phyloP scores from a whole-genome alignment of 148 eudicot genomes.

The Camellia lanceoleosa region DNA sequence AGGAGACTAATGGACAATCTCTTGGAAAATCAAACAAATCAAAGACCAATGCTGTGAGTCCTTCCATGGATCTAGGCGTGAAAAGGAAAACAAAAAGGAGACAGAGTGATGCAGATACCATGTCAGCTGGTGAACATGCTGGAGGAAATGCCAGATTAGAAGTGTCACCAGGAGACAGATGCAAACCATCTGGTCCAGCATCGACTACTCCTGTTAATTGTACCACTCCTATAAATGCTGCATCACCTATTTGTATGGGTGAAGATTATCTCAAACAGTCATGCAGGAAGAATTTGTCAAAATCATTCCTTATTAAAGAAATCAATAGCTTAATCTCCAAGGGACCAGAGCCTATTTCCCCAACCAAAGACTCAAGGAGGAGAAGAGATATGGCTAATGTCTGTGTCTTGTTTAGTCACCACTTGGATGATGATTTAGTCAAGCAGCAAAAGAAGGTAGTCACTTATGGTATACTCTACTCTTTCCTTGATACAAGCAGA shows the following conservation, averaged over 20 bases:
- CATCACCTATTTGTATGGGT: slow-evolving; percentile 78
- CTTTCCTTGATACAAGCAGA: neutral
- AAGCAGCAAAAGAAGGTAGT: slow-evolving; percentile 86
- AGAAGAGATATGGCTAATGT: slow-evolving; percentile 62
- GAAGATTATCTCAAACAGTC: slow-evolving; percentile 67
- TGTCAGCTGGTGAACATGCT: slow-evolving; percentile 17
- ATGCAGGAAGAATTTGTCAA: slow-evolving; percentile 55
- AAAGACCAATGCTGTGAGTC: slow-evolving; percentile 21
- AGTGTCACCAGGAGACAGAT: slow-evolving; percentile 34
- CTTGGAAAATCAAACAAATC: slow-evolving; percentile 32
- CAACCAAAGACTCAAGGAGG: slow-evolving; percentile 51
- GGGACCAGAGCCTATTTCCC: slow-evolving; percentile 26
- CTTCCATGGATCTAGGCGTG: slow-evolving; percentile 15
- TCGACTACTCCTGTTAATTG: slow-evolving; percentile 48
- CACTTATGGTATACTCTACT: neutral
- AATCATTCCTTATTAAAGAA: slow-evolving; percentile 51
- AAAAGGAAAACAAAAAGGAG: slow-evolving; percentile 7
- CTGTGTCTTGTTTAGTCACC: slow-evolving; percentile 81
- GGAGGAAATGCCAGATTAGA: slow-evolving; percentile 24
- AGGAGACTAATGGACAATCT: slow-evolving; percentile 20
- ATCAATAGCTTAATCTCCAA: slow-evolving; percentile 35
- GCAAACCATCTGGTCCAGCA: slow-evolving; percentile 26
- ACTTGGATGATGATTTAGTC: slow-evolving; percentile 66
- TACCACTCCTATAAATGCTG: slow-evolving; percentile 41
- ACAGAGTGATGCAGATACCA: too few species aligned